These are phyloP conservation scores for Neurospora sp. DNA, from an alignment of 2,329 filamentous ascomycete genomes.

Conservation along the genomic window DNA sequence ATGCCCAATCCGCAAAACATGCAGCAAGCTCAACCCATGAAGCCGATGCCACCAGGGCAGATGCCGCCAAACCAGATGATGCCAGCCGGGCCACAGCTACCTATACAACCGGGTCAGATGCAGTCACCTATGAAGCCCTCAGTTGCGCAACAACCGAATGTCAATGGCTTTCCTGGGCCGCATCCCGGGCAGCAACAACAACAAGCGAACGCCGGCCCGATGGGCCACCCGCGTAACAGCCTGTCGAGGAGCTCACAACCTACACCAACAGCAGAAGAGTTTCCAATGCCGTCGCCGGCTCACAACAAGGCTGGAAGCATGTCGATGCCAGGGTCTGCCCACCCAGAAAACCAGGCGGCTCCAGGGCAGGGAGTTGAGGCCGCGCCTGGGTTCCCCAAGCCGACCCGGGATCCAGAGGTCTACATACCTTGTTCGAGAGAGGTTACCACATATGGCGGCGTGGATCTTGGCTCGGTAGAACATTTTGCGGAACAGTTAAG, in stretches of 20 bases:
- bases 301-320: conserved; percentile 32
- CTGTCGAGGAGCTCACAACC: conserved; percentile 42
- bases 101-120: conserved; percentile 27
- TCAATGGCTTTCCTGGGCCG: conserved; percentile 40
- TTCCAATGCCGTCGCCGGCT: conserved; percentile 34
- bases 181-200: conserved; percentile 34
- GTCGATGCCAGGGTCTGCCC: conserved; percentile 26
- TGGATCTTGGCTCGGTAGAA: conserved; percentile 55
- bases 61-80: conserved; percentile 15
- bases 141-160: conserved; percentile 32
- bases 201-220: conserved; percentile 31
- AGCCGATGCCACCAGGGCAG: conserved; percentile 30
- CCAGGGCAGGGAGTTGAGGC: conserved; percentile 11
- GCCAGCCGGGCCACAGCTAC: conserved; percentile 15
- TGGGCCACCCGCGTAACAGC: conserved; percentile 38
- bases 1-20: conserved; percentile 21
- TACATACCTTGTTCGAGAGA: conserved; percentile 46
- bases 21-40: conserved; percentile 32
- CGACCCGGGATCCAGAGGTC: conserved; percentile 37
- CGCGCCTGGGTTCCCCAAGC: conserved; percentile 21
- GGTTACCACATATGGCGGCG: conserved; percentile 57
- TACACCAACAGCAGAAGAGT: conserved; percentile 30
- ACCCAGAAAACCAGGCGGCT: conserved; percentile 21
- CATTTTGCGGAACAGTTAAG: conserved; percentile 58
- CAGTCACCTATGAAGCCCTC: conserved; percentile 35